These are phyloP conservation scores for Ustilaginoidea virens DNA, from an alignment of 2,329 filamentous ascomycete genomes.

Conservation along the genomic window DNA sequence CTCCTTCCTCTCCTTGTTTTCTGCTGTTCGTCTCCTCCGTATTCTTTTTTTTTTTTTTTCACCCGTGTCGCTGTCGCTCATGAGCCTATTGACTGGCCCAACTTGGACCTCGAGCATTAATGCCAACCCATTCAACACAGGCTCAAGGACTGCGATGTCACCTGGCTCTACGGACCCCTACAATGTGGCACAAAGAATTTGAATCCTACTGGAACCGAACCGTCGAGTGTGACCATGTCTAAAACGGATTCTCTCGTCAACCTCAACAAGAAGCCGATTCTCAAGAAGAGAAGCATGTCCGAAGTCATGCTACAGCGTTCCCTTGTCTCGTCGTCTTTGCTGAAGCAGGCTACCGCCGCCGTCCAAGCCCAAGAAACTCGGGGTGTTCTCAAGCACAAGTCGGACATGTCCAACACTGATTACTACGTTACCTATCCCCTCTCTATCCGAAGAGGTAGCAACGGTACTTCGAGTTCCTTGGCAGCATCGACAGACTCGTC, in stretches of 20 bases:
- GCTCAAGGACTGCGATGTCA: constrained; percentile 94
- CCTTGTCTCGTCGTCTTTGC: constrained; percentile 69
- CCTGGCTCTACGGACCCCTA: constrained; percentile 89
- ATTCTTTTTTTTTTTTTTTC: no score
- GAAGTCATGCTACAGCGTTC: constrained; percentile 88
- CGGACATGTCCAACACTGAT: constrained; percentile 53
- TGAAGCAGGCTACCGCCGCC: constrained; percentile 78
- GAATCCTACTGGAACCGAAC: constrained; percentile 27
- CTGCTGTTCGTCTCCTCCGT: no score
- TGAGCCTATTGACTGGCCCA: no score
- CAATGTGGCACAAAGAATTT: constrained; percentile 53
- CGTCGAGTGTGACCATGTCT: constrained; percentile 28
- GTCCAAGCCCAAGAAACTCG: constrained; percentile 65
- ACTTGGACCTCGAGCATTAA: no score
- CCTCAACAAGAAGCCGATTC: constrained; percentile 64
- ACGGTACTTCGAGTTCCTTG: constrained; percentile 44
- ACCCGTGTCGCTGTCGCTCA: no score
- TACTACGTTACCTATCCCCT: constrained; percentile 52
- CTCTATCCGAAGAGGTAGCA: constrained; percentile 43
- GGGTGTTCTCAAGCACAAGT: constrained; percentile 33
- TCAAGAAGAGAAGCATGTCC: constrained; percentile 94
- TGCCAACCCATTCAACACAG: constrained; percentile 31
- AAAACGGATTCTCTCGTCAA: constrained; percentile 50
- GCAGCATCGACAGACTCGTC: constrained; percentile 56
- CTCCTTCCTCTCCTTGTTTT: background rate